These are phyloP conservation scores for Dipteronia dyeriana DNA, from an alignment of 345 rosid genomes.

Conservation along the genomic window DNA sequence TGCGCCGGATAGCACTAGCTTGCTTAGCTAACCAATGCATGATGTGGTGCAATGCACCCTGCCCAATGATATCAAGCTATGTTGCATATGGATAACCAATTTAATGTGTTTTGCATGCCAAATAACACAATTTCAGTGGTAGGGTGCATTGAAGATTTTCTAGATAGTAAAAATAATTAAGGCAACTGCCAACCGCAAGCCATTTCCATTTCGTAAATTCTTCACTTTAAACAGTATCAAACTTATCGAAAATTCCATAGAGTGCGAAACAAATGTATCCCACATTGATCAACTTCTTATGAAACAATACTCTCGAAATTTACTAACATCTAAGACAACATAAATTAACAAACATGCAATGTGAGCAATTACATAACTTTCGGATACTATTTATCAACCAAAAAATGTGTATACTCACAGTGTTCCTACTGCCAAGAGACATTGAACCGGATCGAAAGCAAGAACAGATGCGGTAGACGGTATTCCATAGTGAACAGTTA, in stretches of 20 bases:
- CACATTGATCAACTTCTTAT: not conserved
- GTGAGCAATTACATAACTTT: no score
- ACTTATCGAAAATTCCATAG: not conserved
- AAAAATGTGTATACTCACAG: slow-evolving; percentile 47
- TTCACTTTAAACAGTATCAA: no score
- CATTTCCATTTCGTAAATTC: no score
- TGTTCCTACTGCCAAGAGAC: slow-evolving; percentile 80
- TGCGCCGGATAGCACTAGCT: not conserved
- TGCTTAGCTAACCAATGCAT: not conserved
- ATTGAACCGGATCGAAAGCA: slow-evolving; percentile 75
- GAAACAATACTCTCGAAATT: not conserved
- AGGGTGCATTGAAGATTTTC: no score
- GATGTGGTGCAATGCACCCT: not conserved
- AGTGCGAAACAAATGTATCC: not conserved
- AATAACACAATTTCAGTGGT: not conserved
- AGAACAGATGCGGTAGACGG: slow-evolving; percentile 82
- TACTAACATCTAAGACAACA: not conserved
- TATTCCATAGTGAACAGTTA: slow-evolving; percentile 68
- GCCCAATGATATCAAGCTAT: not conserved
- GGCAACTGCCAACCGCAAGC: no score
- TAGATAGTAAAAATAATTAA: no score
- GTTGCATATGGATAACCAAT: not conserved
- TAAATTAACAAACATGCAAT: not conserved
- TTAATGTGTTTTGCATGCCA: not conserved
- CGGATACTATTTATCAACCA: not conserved